Conservation (phyloP, 2,329 filamentous ascomycete genomes). For the Zymoseptoria passerinii region DNA sequence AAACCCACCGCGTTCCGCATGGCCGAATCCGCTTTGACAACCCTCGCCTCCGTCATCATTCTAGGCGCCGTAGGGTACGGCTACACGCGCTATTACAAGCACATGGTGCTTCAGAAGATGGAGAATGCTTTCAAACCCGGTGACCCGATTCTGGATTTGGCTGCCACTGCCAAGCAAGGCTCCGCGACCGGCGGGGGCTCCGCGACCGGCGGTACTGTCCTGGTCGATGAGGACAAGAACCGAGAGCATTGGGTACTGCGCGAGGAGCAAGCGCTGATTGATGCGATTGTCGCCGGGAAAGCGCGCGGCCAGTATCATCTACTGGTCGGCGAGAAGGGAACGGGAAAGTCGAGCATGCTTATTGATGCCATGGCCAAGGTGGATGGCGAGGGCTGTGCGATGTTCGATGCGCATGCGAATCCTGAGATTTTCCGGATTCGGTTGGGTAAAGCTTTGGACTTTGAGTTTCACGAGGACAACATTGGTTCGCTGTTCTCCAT, state of each 20-base stretch:
- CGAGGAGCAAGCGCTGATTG: slow-evolving; percentile 71
- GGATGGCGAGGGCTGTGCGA: slow-evolving; percentile 78
- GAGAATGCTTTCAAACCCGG: slow-evolving; percentile 83
- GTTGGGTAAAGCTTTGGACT: slow-evolving; percentile 87
- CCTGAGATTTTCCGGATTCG: slow-evolving; percentile 90
- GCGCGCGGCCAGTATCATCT: slow-evolving; percentile 79
- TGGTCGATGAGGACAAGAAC: slow-evolving; percentile 35
- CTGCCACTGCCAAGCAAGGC: slow-evolving; percentile 42
- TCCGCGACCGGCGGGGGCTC: slow-evolving; percentile 18
- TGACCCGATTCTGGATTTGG: slow-evolving; percentile 59
- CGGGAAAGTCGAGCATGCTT: slow-evolving; percentile 94
- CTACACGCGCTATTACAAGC: slow-evolving; percentile 60
- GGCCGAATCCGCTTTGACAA: slow-evolving; percentile 45
- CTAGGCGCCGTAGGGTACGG: slow-evolving; percentile 57
- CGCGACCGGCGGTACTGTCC: slow-evolving; percentile 16
- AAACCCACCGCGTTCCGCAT: slow-evolving; percentile 41
- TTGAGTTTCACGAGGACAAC: slow-evolving; percentile 95
- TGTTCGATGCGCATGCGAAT: slow-evolving; percentile 95
- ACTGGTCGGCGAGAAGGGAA: slow-evolving; percentile 89
- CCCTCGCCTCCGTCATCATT: slow-evolving; percentile 43
- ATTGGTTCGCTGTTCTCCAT: slow-evolving; percentile 96
- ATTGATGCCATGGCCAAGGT: slow-evolving; percentile 91
- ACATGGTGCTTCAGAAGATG: slow-evolving; percentile 85
- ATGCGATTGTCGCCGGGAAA: slow-evolving; percentile 70
- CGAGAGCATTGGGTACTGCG: slow-evolving; percentile 74